Evolutionary conservation across 78 protist genomes (phyloP).

Genomic region (Bodo saltans): DNA sequence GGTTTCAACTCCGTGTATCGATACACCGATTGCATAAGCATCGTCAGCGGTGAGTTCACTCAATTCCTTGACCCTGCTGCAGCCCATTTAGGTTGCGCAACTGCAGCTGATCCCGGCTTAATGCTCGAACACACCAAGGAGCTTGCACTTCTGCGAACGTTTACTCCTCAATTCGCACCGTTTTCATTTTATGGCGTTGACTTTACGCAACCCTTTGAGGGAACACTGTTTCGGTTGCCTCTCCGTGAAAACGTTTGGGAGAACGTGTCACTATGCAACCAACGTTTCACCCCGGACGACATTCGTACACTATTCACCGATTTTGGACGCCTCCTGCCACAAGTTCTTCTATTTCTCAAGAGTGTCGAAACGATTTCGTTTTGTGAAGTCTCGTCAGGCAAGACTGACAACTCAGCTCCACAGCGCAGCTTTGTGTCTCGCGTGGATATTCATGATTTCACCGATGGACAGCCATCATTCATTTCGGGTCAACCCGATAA

Average conservation of each 20-base stretch:
- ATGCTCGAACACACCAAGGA: neutral
- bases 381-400: neutral
- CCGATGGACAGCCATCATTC: too few relatives aligned
- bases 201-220: neutral
- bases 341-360: neutral
- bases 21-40: conserved; percentile 50
- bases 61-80: conserved; percentile 43
- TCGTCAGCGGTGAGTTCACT: conserved; percentile 21
- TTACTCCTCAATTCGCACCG: conserved; percentile 31
- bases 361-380: neutral
- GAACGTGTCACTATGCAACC: neutral
- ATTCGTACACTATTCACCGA: neutral
- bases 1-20: conserved; percentile 63
- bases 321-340: neutral
- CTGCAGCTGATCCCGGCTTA: neutral
- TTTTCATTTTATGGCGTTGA: neutral
- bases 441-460: too few relatives aligned
- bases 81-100: neutral
- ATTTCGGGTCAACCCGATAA: too few relatives aligned
- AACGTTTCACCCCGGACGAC: neutral
- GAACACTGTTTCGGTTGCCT: conserved; percentile 59
- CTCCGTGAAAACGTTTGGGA: conserved; percentile 37
- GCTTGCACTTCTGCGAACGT: neutral
- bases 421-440: neutral
- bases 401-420: neutral